phyloP scores from a whole-genome alignment of 306 rosid species.

The Prinsepia uniflora region DNA sequence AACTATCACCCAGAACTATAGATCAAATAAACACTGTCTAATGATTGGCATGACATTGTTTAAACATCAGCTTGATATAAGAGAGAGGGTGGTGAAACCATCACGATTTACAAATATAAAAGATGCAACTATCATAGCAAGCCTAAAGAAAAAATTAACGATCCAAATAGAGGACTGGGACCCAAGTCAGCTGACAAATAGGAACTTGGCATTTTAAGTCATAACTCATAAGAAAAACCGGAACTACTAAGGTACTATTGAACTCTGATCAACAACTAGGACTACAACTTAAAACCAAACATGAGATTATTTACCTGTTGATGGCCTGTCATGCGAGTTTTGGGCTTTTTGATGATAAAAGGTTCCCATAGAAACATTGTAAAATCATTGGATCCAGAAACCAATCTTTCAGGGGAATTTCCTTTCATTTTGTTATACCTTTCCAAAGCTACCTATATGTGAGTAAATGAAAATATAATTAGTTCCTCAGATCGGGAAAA shows the following conservation, averaged over 20 bases:
- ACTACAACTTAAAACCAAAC: neutral
- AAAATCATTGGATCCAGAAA: conserved; percentile 95
- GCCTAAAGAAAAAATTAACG: neutral
- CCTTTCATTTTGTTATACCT: conserved; percentile 56
- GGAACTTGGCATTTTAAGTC: neutral
- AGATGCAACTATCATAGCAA: neutral
- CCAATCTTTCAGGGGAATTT: conserved; percentile 83
- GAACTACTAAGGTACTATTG: conserved; percentile 12
- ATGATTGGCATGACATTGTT: neutral
- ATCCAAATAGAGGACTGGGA: neutral
- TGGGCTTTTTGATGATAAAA: conserved; percentile 73
- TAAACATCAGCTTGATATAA: neutral
- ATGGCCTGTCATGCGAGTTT: conserved; percentile 93
- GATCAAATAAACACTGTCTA: neutral
- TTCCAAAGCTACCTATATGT: no score
- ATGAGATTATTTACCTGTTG: conserved; percentile 55
- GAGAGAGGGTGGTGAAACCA: neutral
- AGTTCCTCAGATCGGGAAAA: no score
- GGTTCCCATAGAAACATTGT: conserved; percentile 99
- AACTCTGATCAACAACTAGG: conserved; percentile 15
- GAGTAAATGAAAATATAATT: no score
- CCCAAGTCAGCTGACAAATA: neutral
- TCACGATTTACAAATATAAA: neutral
- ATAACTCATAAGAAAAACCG: neutral
- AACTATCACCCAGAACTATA: neutral